A percentile compares a stretch with the other conserved stretches of the same genome.
phyloP scores from a whole-genome alignment of 2,329 filamentous ascomycete genomes.

The Calonectria hongkongensis region DNA sequence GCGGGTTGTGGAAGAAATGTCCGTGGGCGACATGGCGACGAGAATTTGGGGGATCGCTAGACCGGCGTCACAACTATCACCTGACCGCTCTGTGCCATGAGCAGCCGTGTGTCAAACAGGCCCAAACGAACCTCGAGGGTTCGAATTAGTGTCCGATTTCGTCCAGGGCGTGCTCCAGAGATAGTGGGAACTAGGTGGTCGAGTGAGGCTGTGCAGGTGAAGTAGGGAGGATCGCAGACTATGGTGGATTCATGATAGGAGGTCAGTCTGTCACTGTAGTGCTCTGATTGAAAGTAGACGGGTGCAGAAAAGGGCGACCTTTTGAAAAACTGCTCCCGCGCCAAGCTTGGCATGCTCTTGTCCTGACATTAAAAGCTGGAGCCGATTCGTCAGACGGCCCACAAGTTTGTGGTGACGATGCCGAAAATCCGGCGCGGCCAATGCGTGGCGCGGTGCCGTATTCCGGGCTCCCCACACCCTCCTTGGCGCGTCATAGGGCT shows the following conservation, averaged over 20 bases:
- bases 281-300: conserved; percentile 30
- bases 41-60: background rate
- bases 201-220: background rate
- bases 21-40: background rate
- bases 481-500: conserved; percentile 26
- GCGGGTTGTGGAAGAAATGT: background rate
- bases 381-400: conserved; percentile 29
- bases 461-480: conserved; percentile 10
- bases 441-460: conserved; percentile 28
- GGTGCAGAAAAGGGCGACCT: background rate
- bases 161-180: background rate
- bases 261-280: conserved; percentile 24
- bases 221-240: background rate
- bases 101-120: background rate
- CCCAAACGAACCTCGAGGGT: background rate
- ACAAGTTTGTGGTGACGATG: conserved; percentile 15
- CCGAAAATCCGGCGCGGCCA: conserved; percentile 33
- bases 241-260: conserved; percentile 5
- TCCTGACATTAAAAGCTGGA: conserved; percentile 4
- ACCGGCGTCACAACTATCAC: background rate
- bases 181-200: background rate
- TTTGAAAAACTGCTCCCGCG: background rate
- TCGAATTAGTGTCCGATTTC: background rate
- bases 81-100: background rate
- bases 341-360: conserved; percentile 18